A percentile compares a stretch with the other conserved stretches of the same genome.
Evolutionary conservation across 2,329 filamentous ascomycete genomes (phyloP).

Genomic region (Raffaelea albimanens): DNA sequence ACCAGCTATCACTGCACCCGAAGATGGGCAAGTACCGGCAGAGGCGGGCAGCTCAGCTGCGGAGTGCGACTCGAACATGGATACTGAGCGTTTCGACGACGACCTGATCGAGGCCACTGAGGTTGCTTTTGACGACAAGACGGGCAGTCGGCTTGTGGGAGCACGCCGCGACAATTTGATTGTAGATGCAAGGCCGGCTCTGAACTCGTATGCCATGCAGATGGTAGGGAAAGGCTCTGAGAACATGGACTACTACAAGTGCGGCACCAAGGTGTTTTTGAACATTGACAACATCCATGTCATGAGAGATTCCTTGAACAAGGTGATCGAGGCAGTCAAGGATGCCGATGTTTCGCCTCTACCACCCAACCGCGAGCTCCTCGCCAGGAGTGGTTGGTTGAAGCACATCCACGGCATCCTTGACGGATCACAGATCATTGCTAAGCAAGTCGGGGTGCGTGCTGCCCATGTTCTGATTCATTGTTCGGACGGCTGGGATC

Average conservation of each 20-base stretch:
- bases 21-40: not conserved
- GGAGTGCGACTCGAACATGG: constrained; percentile 25
- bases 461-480: constrained; percentile 95
- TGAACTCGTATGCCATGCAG: constrained; percentile 93
- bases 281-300: constrained; percentile 98
- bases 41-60: not conserved
- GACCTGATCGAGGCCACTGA: constrained; percentile 49
- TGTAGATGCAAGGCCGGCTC: constrained; percentile 85
- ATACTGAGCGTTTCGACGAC: constrained; percentile 59
- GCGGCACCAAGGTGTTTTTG: constrained; percentile 82
- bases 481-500: constrained; percentile 97
- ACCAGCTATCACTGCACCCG: constrained; percentile 19
- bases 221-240: constrained; percentile 88
- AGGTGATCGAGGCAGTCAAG: constrained; percentile 81
- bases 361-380: constrained; percentile 69
- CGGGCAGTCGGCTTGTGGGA: constrained; percentile 59
- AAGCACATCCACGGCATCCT: constrained; percentile 80
- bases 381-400: constrained; percentile 81
- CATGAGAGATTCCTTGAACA: constrained; percentile 85
- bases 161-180: constrained; percentile 92
- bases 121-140: constrained; percentile 45
- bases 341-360: constrained; percentile 82
- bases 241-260: constrained; percentile 95
- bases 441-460: constrained; percentile 78
- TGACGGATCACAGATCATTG: constrained; percentile 75